phyloP scores from a whole-genome alignment of 2,329 filamentous ascomycete genomes.

The Scedosporium aurantiacum region DNA sequence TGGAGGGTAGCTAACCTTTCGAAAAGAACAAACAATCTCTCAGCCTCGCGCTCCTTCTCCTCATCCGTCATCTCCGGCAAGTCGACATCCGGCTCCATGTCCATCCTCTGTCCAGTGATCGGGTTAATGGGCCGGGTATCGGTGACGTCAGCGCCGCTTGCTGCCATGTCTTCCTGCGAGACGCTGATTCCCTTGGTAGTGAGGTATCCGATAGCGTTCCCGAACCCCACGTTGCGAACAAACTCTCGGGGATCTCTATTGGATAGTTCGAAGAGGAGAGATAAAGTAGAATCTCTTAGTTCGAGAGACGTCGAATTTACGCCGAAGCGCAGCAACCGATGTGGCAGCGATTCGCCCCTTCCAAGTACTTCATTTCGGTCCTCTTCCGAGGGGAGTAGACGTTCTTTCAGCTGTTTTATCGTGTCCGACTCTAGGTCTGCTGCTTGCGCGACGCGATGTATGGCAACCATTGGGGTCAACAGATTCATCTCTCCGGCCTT shows the following conservation, averaged over 20 bases:
- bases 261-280: conserved; percentile 79
- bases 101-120: conserved; percentile 73
- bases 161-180: conserved; percentile 9
- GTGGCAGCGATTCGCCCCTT: conserved; percentile 59
- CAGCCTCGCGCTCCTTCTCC: conserved; percentile 86
- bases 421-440: conserved; percentile 1
- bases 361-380: conserved; percentile 74
- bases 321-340: conserved; percentile 66
- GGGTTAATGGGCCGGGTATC: conserved; percentile 54
- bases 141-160: conserved; percentile 20
- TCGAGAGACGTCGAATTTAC: conserved; percentile 61
- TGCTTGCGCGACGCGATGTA: conserved; percentile 10
- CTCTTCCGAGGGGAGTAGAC: conserved; percentile 63
- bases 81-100: conserved; percentile 50
- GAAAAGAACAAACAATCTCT: conserved; percentile 81
- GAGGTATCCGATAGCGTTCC: conserved; percentile 83
- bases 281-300: conserved; percentile 62
- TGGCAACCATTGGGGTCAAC: conserved; percentile 9
- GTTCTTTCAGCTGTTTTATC: conserved; percentile 48
- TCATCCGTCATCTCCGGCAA: conserved; percentile 72
- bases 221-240: conserved; percentile 87
- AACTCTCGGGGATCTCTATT: conserved; percentile 69
- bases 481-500: conserved; percentile 9
- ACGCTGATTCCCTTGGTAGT: conserved; percentile 36
- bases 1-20: conserved; percentile 48